Conservation (phyloP, 306 rosid species). For the Comarum palustre region DNA sequence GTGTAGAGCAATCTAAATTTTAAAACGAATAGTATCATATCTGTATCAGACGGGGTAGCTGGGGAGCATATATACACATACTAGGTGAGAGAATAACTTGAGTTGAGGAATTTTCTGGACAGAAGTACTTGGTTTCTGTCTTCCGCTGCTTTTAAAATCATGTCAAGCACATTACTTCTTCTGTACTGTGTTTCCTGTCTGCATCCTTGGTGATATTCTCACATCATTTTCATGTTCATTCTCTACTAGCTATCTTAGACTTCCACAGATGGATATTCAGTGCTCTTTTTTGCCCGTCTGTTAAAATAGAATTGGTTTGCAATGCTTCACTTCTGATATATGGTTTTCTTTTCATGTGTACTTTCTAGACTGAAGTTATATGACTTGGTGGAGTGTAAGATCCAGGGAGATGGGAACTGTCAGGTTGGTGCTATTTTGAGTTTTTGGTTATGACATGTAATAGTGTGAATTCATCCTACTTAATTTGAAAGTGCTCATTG, state of each 20-base stretch:
- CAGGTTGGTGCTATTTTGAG: slow-evolving; percentile 56
- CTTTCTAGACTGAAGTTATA: slow-evolving; percentile 71
- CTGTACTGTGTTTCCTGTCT: neutral
- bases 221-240: neutral
- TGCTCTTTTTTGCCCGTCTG: neutral
- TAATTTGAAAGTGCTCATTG: slow-evolving; percentile 25
- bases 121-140: neutral
- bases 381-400: slow-evolving; percentile 77
- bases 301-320: neutral
- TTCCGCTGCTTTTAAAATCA: neutral
- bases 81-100: neutral
- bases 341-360: slow-evolving; percentile 10
- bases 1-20: neutral
- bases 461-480: neutral
- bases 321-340: neutral
- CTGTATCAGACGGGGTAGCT: neutral
- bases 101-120: neutral
- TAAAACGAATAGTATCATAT: neutral
- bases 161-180: neutral
- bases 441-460: neutral
- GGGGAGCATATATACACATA: neutral
- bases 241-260: neutral
- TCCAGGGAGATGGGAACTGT: slow-evolving; percentile 95
- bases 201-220: neutral
- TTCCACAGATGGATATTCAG: neutral